Evolutionary conservation across 306 rosid genomes (phyloP).

Genomic region (Begonia fuchsioides): DNA sequence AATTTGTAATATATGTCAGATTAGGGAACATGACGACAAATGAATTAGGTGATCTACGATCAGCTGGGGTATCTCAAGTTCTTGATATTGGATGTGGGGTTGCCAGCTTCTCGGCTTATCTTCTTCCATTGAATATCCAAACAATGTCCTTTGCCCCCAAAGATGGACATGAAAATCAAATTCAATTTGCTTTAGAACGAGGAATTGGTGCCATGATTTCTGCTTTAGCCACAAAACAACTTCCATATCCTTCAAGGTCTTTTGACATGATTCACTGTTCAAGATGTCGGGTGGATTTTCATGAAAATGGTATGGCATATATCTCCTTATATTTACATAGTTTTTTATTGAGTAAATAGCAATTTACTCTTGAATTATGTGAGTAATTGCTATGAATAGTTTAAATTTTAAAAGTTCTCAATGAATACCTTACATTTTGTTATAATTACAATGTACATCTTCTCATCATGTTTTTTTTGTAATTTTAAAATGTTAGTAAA

Average conservation of each 20-base stretch:
- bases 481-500: too few relatives aligned
- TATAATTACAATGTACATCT: too few relatives aligned
- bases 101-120: constrained; percentile 94
- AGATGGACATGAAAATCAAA: constrained; percentile 91
- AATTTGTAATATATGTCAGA: constrained; percentile 21
- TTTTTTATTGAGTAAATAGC: too few relatives aligned
- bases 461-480: too few relatives aligned
- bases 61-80: constrained; percentile 72
- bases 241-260: constrained; percentile 71
- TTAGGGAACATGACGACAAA: constrained; percentile 79
- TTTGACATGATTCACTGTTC: constrained; percentile 96
- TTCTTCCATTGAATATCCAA: constrained; percentile 66
- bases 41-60: constrained; percentile 51
- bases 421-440: too few relatives aligned
- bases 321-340: too few relatives aligned
- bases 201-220: constrained; percentile 88
- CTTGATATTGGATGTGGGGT: constrained; percentile 96
- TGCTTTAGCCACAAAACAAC: constrained; percentile 73
- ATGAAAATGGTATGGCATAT: constrained; percentile 52
- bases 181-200: constrained; percentile 87
- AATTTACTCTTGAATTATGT: too few relatives aligned
- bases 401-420: too few relatives aligned
- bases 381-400: too few relatives aligned
- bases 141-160: constrained; percentile 97
- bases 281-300: constrained; percentile 84